Evolutionary conservation across 148 eudicot species (phyloP).

Genomic region (Cornus controversa): DNA sequence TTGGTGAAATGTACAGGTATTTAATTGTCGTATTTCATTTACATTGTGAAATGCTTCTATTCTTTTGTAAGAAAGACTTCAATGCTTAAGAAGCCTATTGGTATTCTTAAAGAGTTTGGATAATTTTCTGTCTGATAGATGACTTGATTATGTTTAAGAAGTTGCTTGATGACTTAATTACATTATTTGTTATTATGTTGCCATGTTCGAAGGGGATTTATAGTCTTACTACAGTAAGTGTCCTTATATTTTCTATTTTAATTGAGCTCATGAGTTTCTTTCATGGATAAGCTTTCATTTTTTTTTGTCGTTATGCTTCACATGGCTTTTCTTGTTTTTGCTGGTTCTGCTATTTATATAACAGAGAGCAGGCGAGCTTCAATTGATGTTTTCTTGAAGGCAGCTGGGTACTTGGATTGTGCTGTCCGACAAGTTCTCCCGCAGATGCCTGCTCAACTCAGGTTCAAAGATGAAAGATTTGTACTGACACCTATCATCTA

Average conservation of each 20-base stretch:
- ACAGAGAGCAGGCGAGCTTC: slow-evolving; percentile 90
- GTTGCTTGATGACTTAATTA: too few species aligned
- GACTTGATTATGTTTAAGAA: too few species aligned
- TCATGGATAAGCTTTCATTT: neutral
- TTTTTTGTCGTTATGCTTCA: neutral
- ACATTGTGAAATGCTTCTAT: neutral
- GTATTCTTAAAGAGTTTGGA: neutral
- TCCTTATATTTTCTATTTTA: neutral
- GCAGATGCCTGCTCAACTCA: slow-evolving; percentile 67
- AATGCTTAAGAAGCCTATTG: too few species aligned
- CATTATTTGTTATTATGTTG: neutral
- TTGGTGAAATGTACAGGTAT: neutral
- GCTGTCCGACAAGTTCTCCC: slow-evolving; percentile 91
- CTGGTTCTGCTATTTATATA: slow-evolving; percentile 15
- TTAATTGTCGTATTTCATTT: neutral
- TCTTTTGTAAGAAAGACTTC: neutral
- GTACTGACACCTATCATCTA: neutral
- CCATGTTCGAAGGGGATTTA: neutral
- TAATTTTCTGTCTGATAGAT: too few species aligned
- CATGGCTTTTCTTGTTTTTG: neutral
- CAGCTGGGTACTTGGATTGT: slow-evolving; percentile 98
- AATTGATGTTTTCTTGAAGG: slow-evolving; percentile 83
- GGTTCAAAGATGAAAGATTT: slow-evolving; percentile 35
- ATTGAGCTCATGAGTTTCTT: neutral
- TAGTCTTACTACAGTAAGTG: neutral